Evolutionary conservation across 345 rosid genomes (phyloP).

Genomic region (Eucalyptus cloeziana): DNA sequence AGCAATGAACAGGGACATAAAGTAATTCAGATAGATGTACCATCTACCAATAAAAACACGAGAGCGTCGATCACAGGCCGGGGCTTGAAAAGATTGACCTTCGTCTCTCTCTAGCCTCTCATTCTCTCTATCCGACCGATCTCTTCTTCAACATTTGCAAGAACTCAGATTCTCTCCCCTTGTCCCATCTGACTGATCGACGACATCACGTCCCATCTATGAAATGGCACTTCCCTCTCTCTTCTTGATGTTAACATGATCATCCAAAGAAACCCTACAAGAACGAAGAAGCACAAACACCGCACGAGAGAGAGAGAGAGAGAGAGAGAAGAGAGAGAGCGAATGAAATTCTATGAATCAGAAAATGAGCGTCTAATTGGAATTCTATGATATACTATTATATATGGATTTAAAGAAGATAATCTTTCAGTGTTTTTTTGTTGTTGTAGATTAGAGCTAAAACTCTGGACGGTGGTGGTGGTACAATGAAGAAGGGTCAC

Average conservation of each 20-base stretch:
- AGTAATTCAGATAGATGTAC: neutral
- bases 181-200: slow-evolving; percentile 2
- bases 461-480: slow-evolving; percentile 55
- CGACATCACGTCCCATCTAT: neutral
- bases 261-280: slow-evolving; percentile 29
- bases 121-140: neutral
- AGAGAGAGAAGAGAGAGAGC: neutral
- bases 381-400: neutral
- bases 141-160: neutral
- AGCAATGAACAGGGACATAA: neutral
- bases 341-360: neutral
- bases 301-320: neutral
- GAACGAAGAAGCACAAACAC: neutral
- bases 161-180: slow-evolving; percentile 34
- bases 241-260: neutral
- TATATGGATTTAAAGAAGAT: neutral
- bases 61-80: slow-evolving; percentile 37
- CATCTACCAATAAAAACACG: slow-evolving; percentile 32
- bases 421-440: neutral
- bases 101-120: slow-evolving; percentile 5
- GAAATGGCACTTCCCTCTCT: neutral
- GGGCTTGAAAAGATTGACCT: slow-evolving; percentile 54
- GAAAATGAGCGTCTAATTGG: neutral
- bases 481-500: slow-evolving; percentile 45
- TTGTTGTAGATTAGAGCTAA: slow-evolving; percentile 12